Percentiles rank a stretch among this genome's conserved stretches.
Evolutionary conservation across 2,329 filamentous ascomycete genomes (phyloP).

Genomic region (Apiospora pterosperma): DNA sequence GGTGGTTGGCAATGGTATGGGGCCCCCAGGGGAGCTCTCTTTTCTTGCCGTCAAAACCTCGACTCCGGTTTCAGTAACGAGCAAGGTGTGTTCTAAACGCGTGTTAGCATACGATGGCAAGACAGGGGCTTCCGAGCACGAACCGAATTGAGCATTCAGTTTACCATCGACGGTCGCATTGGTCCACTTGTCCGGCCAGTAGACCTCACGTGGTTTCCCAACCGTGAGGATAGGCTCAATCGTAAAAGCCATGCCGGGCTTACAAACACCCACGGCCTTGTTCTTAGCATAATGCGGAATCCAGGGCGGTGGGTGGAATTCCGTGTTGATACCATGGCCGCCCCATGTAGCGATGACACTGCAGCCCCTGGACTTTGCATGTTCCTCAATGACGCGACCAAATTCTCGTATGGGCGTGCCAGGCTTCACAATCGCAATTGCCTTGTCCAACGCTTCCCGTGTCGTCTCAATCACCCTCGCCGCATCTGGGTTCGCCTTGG

Average conservation of each 20-base stretch:
- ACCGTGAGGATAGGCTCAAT: conserved; percentile 97
- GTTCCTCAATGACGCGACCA: conserved; percentile 88
- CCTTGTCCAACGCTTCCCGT: conserved; percentile 82
- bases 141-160: conserved; percentile 84
- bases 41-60: conserved; percentile 73
- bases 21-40: conserved; percentile 69
- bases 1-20: conserved; percentile 50
- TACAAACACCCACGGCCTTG: conserved; percentile 87
- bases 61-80: conserved; percentile 80
- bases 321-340: conserved; percentile 85
- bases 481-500: conserved; percentile 73
- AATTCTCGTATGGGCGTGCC: conserved; percentile 87
- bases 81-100: conserved; percentile 66
- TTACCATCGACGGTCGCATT: conserved; percentile 85
- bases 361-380: conserved; percentile 77
- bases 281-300: conserved; percentile 96
- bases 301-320: conserved; percentile 90
- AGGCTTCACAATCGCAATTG: conserved; percentile 86
- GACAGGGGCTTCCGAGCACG: conserved; percentile 24
- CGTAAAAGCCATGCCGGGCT: conserved; percentile 94
- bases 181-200: conserved; percentile 98
- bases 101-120: neutral
- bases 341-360: conserved; percentile 91
- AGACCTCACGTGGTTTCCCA: conserved; percentile 83
- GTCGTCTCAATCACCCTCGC: conserved; percentile 86